Conservation (phyloP, 108 stramenopile genomes). For the Fistulifera solaris region DNA sequence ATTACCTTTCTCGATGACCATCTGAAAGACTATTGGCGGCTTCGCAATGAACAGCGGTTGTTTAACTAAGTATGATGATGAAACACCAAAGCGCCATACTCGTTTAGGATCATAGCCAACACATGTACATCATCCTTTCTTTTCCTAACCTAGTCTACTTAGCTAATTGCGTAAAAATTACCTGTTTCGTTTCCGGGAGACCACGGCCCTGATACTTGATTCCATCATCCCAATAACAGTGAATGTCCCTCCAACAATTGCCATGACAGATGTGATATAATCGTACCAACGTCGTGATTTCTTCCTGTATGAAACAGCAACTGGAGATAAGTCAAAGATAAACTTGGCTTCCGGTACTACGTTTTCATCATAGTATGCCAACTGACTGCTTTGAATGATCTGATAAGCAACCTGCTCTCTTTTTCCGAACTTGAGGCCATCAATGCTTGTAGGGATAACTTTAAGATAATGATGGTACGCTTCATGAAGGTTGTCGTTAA, state of each 20-base stretch:
- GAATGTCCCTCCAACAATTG: constrained; percentile 94
- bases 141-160: too few species aligned
- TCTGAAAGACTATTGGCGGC: too few species aligned
- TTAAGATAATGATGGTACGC: constrained; percentile 95
- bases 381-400: constrained; percentile 57
- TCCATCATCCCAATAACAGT: constrained; percentile 90
- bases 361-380: constrained; percentile 51
- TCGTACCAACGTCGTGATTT: constrained; percentile 77
- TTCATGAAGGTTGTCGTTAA: constrained; percentile 62
- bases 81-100: too few species aligned
- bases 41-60: too few species aligned
- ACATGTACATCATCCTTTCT: too few species aligned
- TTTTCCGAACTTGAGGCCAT: constrained; percentile 32
- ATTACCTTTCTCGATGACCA: too few species aligned
- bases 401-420: constrained; percentile 35
- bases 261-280: constrained; percentile 87
- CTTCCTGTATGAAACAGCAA: constrained; percentile 61
- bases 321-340: constrained; percentile 76
- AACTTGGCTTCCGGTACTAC: constrained; percentile 78
- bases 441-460: constrained; percentile 52
- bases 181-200: neutral
- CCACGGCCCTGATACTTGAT: constrained; percentile 22
- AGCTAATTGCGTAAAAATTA: too few species aligned
- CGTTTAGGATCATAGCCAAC: too few species aligned
- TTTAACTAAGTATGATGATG: too few species aligned